A percentile compares a stretch with the other conserved stretches of the same genome.
Evolutionary conservation across 2,329 filamentous ascomycete species (phyloP).

Genomic region (Aspergillus quadricinctus): DNA sequence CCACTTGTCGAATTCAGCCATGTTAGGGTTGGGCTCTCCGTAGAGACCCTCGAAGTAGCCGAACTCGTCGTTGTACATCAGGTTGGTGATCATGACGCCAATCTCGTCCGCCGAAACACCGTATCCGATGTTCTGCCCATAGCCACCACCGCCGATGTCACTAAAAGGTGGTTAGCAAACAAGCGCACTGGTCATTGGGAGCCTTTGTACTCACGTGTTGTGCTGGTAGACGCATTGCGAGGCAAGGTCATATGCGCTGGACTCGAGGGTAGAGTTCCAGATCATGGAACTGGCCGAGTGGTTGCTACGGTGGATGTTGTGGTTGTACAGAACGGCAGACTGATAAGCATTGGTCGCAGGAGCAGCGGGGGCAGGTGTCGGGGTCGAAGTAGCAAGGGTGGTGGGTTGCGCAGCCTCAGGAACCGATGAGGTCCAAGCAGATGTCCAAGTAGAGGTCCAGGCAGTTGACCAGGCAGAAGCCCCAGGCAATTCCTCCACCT

Average conservation of each 20-base stretch:
- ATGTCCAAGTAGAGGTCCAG: constrained; percentile 11
- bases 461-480: constrained; percentile 1
- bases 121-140: constrained; percentile 90
- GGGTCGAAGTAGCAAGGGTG: constrained; percentile 12
- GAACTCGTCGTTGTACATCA: constrained; percentile 86
- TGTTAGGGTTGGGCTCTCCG: constrained; percentile 56
- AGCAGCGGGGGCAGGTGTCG: constrained; percentile 13
- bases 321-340: constrained; percentile 55
- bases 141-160: constrained; percentile 57
- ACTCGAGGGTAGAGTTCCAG: constrained; percentile 63
- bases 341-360: constrained; percentile 14
- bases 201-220: constrained; percentile 58
- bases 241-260: constrained; percentile 62
- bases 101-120: constrained; percentile 55
- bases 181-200: background rate
- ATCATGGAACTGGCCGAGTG: constrained; percentile 63
- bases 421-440: constrained; percentile 1
- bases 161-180: constrained; percentile 17
- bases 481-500: background rate
- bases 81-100: constrained; percentile 66
- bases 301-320: constrained; percentile 83
- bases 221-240: constrained; percentile 68
- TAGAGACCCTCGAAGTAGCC: constrained; percentile 54
- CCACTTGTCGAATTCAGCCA: constrained; percentile 60
- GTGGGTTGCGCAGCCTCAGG: constrained; percentile 2